These are phyloP conservation scores for Podospora comata DNA, from an alignment of 495 filamentous ascomycete species.

Conservation along the genomic window DNA sequence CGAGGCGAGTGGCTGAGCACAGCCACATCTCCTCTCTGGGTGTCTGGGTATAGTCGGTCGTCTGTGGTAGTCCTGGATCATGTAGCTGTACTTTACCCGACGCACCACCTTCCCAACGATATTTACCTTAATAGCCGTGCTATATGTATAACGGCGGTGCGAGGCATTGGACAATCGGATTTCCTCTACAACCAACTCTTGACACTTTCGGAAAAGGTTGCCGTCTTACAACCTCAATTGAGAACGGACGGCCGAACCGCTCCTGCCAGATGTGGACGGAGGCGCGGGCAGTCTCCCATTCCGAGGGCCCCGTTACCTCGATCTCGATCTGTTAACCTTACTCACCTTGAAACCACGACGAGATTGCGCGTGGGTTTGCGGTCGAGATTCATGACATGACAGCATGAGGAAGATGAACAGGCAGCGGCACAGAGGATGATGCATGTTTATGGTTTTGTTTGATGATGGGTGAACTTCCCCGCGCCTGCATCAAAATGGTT, in stretches of 20 bases:
- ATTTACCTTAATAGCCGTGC: not conserved
- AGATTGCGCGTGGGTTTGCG: not conserved
- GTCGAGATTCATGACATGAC: not conserved
- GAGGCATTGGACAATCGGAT: conserved; percentile 2
- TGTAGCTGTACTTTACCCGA: conserved; percentile 1
- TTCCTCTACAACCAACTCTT: not conserved
- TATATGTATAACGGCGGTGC: conserved; percentile 1
- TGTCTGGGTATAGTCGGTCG: too few relatives aligned
- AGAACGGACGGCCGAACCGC: not conserved
- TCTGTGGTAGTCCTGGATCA: not conserved
- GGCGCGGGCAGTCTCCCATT: not conserved
- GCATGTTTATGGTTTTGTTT: not conserved
- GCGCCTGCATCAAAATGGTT: not conserved
- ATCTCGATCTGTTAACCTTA: not conserved
- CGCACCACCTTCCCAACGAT: not conserved
- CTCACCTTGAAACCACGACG: not conserved
- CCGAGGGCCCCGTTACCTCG: not conserved
- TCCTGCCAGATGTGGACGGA: not conserved
- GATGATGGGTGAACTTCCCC: not conserved
- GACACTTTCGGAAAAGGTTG: conserved; percentile 5
- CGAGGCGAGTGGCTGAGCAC: not conserved
- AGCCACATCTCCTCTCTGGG: not conserved
- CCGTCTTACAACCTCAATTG: not conserved
- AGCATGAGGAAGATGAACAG: not conserved
- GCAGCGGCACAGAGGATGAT: not conserved